Percentiles rank a stretch among this genome's conserved stretches.
phyloP scores from a whole-genome alignment of 331 rosid species.

The Quercus phellos region DNA sequence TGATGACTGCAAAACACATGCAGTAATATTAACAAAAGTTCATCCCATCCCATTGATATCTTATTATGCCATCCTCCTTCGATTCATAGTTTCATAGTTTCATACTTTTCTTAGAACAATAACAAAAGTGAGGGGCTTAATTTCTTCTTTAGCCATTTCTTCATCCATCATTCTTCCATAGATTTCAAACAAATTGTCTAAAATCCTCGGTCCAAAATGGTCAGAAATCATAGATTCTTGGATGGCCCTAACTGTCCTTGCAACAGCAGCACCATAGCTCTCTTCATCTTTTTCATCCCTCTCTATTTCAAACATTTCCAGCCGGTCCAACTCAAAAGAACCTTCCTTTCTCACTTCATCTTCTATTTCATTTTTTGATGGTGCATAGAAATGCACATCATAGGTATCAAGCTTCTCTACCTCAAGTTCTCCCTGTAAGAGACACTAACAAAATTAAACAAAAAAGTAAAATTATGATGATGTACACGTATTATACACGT shows the following conservation, averaged over 20 bases:
- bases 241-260: constrained; percentile 76
- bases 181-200: constrained; percentile 58
- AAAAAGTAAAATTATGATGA: neutral
- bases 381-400: constrained; percentile 88
- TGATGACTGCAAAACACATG: neutral
- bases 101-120: constrained; percentile 56
- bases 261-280: constrained; percentile 52
- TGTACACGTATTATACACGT: no score
- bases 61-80: no score
- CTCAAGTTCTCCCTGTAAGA: constrained; percentile 57
- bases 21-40: neutral
- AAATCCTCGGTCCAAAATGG: constrained; percentile 70
- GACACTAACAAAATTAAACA: neutral
- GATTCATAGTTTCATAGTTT: constrained; percentile 29
- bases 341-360: constrained; percentile 62
- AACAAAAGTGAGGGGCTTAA: constrained; percentile 54
- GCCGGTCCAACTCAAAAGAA: constrained; percentile 55
- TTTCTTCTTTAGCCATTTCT: constrained; percentile 50
- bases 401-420: constrained; percentile 65
- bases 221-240: constrained; percentile 75
- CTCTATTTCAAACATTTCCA: constrained; percentile 62
- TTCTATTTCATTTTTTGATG: constrained; percentile 75
- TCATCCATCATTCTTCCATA: constrained; percentile 53
- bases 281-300: constrained; percentile 17
- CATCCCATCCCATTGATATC: neutral